A percentile compares a stretch with the other conserved stretches of the same genome.
Evolutionary conservation across 352 stramenopile species (phyloP).

Genomic region (Phytopythium sindhum): DNA sequence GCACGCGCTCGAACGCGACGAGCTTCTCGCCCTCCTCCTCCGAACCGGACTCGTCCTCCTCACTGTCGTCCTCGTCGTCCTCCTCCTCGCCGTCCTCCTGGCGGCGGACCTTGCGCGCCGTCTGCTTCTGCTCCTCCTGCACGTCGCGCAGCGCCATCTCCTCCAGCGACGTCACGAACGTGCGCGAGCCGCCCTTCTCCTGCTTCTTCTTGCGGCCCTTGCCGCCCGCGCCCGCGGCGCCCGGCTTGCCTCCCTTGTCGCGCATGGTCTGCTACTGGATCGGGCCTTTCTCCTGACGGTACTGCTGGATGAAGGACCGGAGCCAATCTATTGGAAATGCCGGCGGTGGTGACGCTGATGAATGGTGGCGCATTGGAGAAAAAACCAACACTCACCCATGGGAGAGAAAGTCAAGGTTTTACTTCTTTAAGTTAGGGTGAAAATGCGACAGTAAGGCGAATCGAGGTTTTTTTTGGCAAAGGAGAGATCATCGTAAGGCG

Average conservation of each 20-base stretch:
- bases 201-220: constrained; percentile 59
- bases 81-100: constrained; percentile 30
- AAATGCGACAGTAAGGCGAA: no score
- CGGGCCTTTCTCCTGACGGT: background rate
- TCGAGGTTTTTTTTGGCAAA: no score
- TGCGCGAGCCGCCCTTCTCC: constrained; percentile 70
- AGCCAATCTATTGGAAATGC: constrained; percentile 1
- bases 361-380: background rate
- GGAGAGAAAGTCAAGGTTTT: background rate
- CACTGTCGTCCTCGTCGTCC: constrained; percentile 48
- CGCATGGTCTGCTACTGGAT: constrained; percentile 28
- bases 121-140: constrained; percentile 69
- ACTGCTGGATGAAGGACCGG: background rate
- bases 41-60: constrained; percentile 28
- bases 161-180: constrained; percentile 82
- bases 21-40: constrained; percentile 48
- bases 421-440: background rate
- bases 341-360: background rate
- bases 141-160: constrained; percentile 76
- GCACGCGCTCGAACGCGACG: constrained; percentile 71
- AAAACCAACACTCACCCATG: background rate
- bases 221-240: constrained; percentile 18
- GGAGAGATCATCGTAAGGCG: no score
- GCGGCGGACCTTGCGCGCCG: constrained; percentile 66
- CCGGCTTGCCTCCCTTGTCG: constrained; percentile 54